Percentiles rank a stretch among this genome's conserved stretches.
phyloP scores from a whole-genome alignment of 2,329 filamentous ascomycete genomes.

The Calonectria leucothoes region DNA sequence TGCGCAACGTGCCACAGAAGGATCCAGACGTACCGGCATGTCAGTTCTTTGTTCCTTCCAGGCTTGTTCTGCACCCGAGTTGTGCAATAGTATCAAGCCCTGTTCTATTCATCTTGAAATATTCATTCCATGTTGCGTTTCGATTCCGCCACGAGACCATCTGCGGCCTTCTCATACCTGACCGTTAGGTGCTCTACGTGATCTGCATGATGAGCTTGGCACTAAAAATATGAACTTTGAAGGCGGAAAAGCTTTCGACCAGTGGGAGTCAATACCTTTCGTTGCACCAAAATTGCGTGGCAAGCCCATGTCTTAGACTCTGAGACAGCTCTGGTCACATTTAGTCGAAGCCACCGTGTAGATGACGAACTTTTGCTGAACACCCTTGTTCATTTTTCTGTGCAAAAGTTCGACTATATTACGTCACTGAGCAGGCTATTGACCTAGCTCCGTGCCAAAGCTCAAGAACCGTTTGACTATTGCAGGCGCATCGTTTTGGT shows the following conservation, averaged over 20 bases:
- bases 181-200: neutral
- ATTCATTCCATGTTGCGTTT: neutral
- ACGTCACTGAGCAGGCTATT: too few relatives aligned
- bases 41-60: neutral
- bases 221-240: neutral
- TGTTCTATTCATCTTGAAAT: neutral
- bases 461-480: too few relatives aligned
- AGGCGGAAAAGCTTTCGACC: neutral
- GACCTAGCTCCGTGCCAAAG: too few relatives aligned
- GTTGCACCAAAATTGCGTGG: neutral
- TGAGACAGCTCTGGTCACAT: neutral
- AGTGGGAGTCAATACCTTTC: neutral
- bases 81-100: neutral
- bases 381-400: too few relatives aligned
- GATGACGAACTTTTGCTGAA: neutral
- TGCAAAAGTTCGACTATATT: too few relatives aligned
- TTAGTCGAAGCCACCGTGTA: neutral
- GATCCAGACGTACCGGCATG: neutral
- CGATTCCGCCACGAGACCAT: neutral
- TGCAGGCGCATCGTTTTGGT: too few relatives aligned
- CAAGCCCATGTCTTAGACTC: neutral
- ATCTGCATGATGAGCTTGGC: neutral
- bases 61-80: neutral
- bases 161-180: neutral
- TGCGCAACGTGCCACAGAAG: too few relatives aligned